Evolutionary conservation across 345 rosid species (phyloP), one percentile per base, ranked within the genome.

Genomic region (Lagerstroemia speciosa): DNA sequence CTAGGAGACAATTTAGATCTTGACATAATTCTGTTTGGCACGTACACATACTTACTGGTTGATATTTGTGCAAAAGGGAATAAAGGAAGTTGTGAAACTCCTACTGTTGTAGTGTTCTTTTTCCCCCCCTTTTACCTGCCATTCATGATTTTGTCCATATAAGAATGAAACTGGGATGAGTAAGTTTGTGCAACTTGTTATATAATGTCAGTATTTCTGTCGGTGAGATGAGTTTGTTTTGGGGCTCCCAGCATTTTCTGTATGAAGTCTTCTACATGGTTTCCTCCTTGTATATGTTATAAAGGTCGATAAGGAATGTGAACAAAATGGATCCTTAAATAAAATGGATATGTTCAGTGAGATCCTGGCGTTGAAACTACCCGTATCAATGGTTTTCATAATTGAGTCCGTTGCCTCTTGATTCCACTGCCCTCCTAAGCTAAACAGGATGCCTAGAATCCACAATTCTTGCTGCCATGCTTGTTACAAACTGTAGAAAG

Each of bases 1-100:
- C 10, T 9, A 9, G 46, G 15, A 8, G 16, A 41, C 15, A 41
- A 41, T 36, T 36, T 24, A 29, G 14, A 55, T 64, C 45, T 29
- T 26, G 24, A 40, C 45, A 32, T 29, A 75, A 62, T 40, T 53
- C n/a, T 41, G 40, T 27, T 61, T 8, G 73, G 70, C 45, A 22
- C 50, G 65, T 53, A 2, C 11, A n/a, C 30, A 10, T n/a, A n/a
- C 60, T 8, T 24, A 53, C 29, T 53, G 60, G 29, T 53, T 53
- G 14, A 53, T 53, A 5, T 50, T 24, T 5, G 24, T 50, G 57
- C 8, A 2, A 9, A 50, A 22, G 24, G 29, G 11, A 53, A 53
- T 4, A 24, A 24, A 14, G 10, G 14, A 9, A 41, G 14, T 41
- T 2, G 8, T 2, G 14, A 9, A 14, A 41, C n/a, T n/a, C n/a